Conservation (phyloP, 73 alveolate genomes). For the Stentor coeruleus region DNA sequence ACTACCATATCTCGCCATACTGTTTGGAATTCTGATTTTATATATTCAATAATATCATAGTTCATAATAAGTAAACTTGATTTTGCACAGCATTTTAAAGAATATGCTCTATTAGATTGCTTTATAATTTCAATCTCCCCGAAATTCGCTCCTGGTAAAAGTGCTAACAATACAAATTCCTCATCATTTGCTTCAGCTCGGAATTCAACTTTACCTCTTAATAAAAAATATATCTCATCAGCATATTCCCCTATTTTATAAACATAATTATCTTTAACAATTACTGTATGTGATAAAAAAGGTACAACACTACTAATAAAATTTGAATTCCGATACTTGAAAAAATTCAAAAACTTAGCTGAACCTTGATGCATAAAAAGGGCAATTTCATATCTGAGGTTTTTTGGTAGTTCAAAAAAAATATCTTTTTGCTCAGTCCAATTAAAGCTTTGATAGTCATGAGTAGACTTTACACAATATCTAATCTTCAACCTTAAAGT, state of each 20-base stretch:
- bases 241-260: constrained; percentile 59
- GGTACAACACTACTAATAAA: constrained; percentile 61
- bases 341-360: constrained; percentile 50
- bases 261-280: constrained; percentile 43
- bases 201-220: constrained; percentile 63
- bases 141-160: constrained; percentile 67
- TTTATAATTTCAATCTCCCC: constrained; percentile 66
- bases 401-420: constrained; percentile 59
- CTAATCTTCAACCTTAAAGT: constrained; percentile 37
- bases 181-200: constrained; percentile 28
- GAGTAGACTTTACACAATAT: constrained; percentile 46
- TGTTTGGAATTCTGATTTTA: constrained; percentile 35
- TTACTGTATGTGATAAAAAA: constrained; percentile 51
- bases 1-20: constrained; percentile 37
- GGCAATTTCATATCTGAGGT: constrained; percentile 63
- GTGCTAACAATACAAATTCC: constrained; percentile 37
- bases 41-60: constrained; percentile 21
- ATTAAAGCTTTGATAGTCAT: constrained; percentile 31
- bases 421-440: constrained; percentile 50
- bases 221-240: constrained; percentile 63
- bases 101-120: constrained; percentile 27
- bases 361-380: constrained; percentile 68
- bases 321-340: constrained; percentile 49
- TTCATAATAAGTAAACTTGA: constrained; percentile 29
- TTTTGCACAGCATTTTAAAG: constrained; percentile 29